Conservation (phyloP, 257 asterid genomes). For the Solanum arcanum region DNA sequence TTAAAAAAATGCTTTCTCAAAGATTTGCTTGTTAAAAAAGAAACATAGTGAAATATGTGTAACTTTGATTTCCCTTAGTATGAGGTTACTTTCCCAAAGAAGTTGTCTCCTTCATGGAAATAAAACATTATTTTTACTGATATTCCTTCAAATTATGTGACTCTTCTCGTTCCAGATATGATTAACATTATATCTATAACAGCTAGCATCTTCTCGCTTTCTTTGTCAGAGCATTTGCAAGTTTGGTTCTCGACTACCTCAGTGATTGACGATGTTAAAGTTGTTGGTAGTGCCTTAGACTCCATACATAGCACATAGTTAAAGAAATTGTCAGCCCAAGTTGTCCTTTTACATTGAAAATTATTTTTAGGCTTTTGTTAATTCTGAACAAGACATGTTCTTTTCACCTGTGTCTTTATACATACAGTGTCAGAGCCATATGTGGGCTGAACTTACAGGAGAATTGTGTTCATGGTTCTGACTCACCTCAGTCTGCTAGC, state of each 20-base stretch:
- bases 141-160: neutral
- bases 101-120: neutral
- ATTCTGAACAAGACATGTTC: neutral
- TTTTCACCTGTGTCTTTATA: neutral
- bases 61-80: neutral
- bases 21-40: neutral
- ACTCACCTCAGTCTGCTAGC: constrained; percentile 63
- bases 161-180: neutral
- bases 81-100: neutral
- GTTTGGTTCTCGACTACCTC: neutral
- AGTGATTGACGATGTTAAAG: neutral
- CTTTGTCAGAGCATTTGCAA: neutral
- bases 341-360: neutral
- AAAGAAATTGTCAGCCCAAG: neutral
- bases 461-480: constrained; percentile 89
- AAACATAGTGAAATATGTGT: neutral
- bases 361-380: neutral
- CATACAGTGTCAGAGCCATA: constrained; percentile 65
- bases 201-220: neutral
- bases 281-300: neutral
- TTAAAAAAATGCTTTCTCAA: neutral
- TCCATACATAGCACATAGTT: neutral
- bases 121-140: neutral
- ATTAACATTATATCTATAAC: neutral
- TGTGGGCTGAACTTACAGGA: constrained; percentile 52